These are phyloP conservation scores for Coffea eugenioides DNA, from an alignment of 257 asterid species.

Conservation along the genomic window DNA sequence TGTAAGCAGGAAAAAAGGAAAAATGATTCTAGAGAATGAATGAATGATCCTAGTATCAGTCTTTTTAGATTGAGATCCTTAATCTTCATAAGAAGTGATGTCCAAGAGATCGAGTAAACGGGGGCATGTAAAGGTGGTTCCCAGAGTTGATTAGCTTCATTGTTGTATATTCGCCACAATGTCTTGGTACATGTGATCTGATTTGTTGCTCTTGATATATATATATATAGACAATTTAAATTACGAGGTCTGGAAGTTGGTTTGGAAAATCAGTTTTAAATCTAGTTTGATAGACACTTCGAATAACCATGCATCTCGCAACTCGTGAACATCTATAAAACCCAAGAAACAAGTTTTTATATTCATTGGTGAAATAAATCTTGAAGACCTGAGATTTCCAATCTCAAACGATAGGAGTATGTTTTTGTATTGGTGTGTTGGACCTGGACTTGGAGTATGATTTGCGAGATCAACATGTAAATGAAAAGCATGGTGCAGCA, in stretches of 20 bases:
- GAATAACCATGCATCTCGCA: background rate
- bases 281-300: background rate
- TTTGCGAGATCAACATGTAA: no score
- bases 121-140: conserved; percentile 10
- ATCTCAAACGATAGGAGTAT: no score
- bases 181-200: background rate
- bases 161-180: background rate
- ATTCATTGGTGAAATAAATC: no score
- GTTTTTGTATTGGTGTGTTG: no score
- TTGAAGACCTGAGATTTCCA: no score
- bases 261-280: background rate
- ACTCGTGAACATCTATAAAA: background rate
- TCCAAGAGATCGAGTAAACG: background rate
- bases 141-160: background rate
- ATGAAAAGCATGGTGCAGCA: no score
- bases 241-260: background rate
- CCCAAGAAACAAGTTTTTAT: no score
- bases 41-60: background rate
- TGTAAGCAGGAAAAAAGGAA: background rate
- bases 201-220: background rate
- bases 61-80: background rate
- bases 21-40: background rate
- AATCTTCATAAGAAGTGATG: background rate
- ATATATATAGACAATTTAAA: background rate
- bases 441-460: no score